Evolutionary conservation across 805 yeast species (phyloP).

Genomic region (Candida xiaguanensis): DNA sequence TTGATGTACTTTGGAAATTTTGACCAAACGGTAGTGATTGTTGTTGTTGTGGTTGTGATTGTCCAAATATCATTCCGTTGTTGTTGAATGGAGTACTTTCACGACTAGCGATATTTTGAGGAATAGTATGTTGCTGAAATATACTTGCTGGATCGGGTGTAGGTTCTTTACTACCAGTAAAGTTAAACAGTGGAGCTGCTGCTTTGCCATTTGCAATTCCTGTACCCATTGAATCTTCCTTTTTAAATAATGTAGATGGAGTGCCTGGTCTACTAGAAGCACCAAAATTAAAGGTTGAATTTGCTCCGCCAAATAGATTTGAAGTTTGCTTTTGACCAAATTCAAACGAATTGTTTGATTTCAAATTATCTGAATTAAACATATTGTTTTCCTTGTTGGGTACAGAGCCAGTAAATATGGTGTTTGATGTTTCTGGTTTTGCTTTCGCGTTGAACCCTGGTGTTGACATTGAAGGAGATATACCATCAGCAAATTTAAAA

Average conservation of each 20-base stretch:
- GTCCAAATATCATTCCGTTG: neutral
- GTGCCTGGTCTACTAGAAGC: slow-evolving; percentile 5
- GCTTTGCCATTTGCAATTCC: neutral
- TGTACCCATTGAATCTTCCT: no score
- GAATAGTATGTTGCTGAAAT: slow-evolving; percentile 16
- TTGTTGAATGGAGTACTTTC: slow-evolving; percentile 5
- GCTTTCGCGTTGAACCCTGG: neutral
- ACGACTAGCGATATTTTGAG: slow-evolving; percentile 1
- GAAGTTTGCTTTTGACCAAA: no score
- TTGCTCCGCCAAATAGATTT: neutral
- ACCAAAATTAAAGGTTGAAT: neutral
- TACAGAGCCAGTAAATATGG: neutral
- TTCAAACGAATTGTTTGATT: no score
- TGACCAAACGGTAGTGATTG: slow-evolving; percentile 2
- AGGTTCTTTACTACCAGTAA: slow-evolving; percentile 21
- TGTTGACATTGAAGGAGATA: slow-evolving; percentile 2
- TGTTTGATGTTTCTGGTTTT: neutral
- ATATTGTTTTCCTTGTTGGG: no score
- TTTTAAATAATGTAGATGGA: slow-evolving; percentile 12
- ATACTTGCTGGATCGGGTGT: slow-evolving; percentile 31
- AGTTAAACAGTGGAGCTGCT: slow-evolving; percentile 15
- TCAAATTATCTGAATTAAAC: no score
- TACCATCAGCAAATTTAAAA: slow-evolving; percentile 13
- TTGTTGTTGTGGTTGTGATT: slow-evolving; percentile 6
- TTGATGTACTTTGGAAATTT: neutral